Conservation (phyloP, 2,329 filamentous ascomycete species). For the Huntiella abstrusa region DNA sequence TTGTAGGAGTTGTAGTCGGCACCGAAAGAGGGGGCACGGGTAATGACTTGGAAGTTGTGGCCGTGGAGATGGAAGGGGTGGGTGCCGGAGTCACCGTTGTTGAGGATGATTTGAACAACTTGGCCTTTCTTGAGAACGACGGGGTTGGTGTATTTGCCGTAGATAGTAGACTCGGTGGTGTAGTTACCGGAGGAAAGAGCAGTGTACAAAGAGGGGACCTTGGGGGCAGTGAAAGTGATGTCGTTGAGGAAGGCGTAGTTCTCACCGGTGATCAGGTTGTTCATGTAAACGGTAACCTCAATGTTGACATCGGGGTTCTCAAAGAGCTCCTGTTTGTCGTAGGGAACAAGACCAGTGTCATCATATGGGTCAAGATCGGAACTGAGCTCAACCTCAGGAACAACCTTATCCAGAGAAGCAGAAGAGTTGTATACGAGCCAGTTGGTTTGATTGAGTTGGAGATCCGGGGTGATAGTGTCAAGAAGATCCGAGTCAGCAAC, state of each 20-base stretch:
- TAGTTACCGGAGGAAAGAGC: constrained; percentile 35
- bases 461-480: constrained; percentile 27
- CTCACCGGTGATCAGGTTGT: constrained; percentile 35
- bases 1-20: constrained; percentile 10
- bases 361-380: constrained; percentile 36
- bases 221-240: constrained; percentile 42
- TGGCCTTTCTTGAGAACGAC: constrained; percentile 34
- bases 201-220: constrained; percentile 50
- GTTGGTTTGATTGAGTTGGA: constrained; percentile 28
- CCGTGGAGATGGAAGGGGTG: constrained; percentile 50
- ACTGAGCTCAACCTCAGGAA: constrained; percentile 16
- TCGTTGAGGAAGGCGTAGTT: constrained; percentile 43
- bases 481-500: constrained; percentile 13
- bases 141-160: constrained; percentile 30
- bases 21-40: constrained; percentile 11
- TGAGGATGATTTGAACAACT: constrained; percentile 38
- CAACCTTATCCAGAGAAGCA: constrained; percentile 14
- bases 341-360: constrained; percentile 33
- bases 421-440: constrained; percentile 19
- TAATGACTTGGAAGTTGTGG: constrained; percentile 35
- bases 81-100: constrained; percentile 37
- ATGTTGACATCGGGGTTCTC: constrained; percentile 30
- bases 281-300: constrained; percentile 29
- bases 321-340: constrained; percentile 30
- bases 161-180: constrained; percentile 28